Evolutionary conservation across 148 eudicot species (phyloP).

Genomic region (Bassia scoparia): DNA sequence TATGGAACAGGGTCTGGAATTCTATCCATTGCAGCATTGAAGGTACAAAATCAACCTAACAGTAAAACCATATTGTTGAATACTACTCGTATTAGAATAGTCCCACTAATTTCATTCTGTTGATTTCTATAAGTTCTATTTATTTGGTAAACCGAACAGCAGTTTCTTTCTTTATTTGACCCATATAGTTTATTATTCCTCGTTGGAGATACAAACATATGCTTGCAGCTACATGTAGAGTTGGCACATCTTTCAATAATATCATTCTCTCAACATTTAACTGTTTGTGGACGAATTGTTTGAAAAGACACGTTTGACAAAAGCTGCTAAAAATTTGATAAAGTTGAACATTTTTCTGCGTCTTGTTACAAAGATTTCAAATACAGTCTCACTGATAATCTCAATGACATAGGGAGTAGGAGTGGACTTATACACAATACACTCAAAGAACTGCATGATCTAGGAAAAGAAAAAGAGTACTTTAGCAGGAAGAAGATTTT

Average conservation of each 20-base stretch:
- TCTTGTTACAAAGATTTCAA: not conserved
- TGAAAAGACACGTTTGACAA: not conserved
- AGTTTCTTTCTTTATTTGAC: not conserved
- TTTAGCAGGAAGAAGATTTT: not conserved
- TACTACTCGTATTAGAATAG: no score
- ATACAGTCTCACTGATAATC: not conserved
- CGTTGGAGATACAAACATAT: not conserved
- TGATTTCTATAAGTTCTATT: no score
- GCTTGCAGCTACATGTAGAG: no score
- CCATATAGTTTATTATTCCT: not conserved
- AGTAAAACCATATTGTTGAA: slow-evolving; percentile 2
- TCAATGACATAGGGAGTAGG: not conserved
- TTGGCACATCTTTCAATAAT: no score
- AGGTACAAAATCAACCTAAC: slow-evolving; percentile 43
- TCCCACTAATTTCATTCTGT: not conserved
- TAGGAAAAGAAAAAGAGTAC: not conserved
- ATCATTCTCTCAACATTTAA: no score
- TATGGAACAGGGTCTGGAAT: slow-evolving; percentile 96
- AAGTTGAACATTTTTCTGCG: not conserved
- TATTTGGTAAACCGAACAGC: not conserved
- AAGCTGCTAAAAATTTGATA: not conserved
- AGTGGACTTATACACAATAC: not conserved
- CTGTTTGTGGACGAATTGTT: not conserved
- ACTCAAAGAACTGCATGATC: not conserved
- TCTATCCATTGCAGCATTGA: slow-evolving; percentile 89